phyloP scores from a whole-genome alignment of 2,329 filamentous ascomycete genomes.

The Fusarium drepaniforme region DNA sequence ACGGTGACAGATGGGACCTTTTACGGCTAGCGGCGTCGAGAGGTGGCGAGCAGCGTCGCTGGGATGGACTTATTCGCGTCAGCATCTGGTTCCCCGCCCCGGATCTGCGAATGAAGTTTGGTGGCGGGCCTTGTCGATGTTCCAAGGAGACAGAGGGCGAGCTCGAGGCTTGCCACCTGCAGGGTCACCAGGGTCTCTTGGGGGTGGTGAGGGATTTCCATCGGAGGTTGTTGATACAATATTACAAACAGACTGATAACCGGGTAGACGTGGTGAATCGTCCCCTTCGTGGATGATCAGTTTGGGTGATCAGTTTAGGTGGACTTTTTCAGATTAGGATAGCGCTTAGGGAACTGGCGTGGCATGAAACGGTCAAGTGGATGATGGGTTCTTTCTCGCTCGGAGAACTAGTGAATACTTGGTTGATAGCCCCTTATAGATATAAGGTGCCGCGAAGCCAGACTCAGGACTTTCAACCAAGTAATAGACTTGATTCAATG shows the following conservation, averaged over 20 bases:
- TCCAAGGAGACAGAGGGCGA: neutral
- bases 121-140: neutral
- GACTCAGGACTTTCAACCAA: no score
- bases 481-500: no score
- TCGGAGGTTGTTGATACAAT: neutral
- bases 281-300: neutral
- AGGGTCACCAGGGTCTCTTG: neutral
- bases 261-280: neutral
- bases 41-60: neutral
- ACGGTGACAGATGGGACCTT: neutral
- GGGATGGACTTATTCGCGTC: neutral
- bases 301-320: neutral
- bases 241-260: neutral
- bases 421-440: neutral
- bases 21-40: neutral
- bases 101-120: neutral
- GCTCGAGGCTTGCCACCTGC: neutral
- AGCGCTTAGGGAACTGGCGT: neutral
- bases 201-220: neutral
- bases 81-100: neutral
- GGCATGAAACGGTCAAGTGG: neutral
- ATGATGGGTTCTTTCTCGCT: neutral
- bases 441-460: no score
- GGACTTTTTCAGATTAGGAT: neutral
- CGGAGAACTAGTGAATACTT: neutral